phyloP scores from a whole-genome alignment of 2,329 filamentous ascomycete genomes.

The Colletotrichum lindemuthianum region DNA sequence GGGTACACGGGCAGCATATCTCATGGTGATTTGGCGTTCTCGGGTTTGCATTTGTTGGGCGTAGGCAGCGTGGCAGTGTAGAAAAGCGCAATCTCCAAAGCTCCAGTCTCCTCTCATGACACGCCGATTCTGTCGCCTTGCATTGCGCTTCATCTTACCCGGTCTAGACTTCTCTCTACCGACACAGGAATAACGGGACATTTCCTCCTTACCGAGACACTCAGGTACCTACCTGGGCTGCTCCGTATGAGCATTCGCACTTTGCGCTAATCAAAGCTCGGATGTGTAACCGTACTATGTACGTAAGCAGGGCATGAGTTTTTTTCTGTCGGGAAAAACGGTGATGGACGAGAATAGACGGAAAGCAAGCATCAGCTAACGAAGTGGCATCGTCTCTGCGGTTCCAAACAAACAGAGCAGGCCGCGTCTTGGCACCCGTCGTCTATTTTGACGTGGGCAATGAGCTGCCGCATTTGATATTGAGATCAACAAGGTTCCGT shows the following conservation, averaged over 20 bases:
- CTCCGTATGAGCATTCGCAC: too few relatives aligned
- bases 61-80: conserved; percentile 23
- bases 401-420: too few relatives aligned
- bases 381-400: not conserved
- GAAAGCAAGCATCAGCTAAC: not conserved
- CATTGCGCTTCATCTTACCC: not conserved
- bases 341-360: not conserved
- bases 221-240: too few relatives aligned
- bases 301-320: too few relatives aligned
- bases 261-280: too few relatives aligned
- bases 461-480: not conserved
- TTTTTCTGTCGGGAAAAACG: not conserved
- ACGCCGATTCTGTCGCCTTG: conserved; percentile 13
- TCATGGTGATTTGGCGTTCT: conserved; percentile 16
- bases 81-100: conserved; percentile 24
- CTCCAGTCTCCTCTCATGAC: conserved; percentile 24
- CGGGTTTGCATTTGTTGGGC: conserved; percentile 20
- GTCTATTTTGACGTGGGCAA: not conserved
- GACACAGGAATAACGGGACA: too few relatives aligned
- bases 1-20: conserved; percentile 3
- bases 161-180: too few relatives aligned
- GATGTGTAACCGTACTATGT: not conserved
- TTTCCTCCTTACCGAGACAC: too few relatives aligned
- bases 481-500: too few relatives aligned
- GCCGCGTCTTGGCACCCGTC: not conserved